A percentile compares a stretch with the other conserved stretches of the same genome.
These are phyloP conservation scores for Puccinia triticina DNA, from an alignment of 1,284 basidiomycete genomes.

Conservation along the genomic window DNA sequence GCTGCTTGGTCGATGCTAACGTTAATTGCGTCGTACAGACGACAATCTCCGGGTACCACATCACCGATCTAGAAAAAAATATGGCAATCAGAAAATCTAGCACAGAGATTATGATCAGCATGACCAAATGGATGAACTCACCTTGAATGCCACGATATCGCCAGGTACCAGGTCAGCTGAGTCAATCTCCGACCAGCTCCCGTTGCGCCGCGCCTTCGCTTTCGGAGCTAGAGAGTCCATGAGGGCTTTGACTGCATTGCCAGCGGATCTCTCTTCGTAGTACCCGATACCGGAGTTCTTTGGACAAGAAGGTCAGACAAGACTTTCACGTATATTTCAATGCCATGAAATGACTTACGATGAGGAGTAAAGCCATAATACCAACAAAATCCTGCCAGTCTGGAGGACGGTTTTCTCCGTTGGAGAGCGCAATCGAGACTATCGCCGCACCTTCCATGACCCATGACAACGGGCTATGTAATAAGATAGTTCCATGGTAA, in stretches of 20 bases:
- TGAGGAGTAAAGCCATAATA: constrained; percentile 85
- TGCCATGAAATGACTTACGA: constrained; percentile 60
- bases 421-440: constrained; percentile 93
- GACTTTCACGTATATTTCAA: not conserved
- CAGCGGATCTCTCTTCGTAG: constrained; percentile 94
- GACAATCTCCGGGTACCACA: constrained; percentile 42
- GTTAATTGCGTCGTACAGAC: constrained; percentile 47
- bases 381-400: constrained; percentile 98
- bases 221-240: constrained; percentile 99
- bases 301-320: not conserved
- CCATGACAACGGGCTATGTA: constrained; percentile 84
- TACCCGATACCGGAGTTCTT: constrained; percentile 92
- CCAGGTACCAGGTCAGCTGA: constrained; percentile 79
- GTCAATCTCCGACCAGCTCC: constrained; percentile 83
- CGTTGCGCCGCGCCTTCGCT: constrained; percentile 83
- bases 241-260: constrained; percentile 97
- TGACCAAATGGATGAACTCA: constrained; percentile 67
- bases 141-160: constrained; percentile 94
- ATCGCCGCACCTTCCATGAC: constrained; percentile 98
- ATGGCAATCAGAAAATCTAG: not conserved
- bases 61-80: constrained; percentile 30
- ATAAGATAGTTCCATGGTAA: too few species aligned
- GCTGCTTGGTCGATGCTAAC: constrained; percentile 81
- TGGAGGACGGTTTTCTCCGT: constrained; percentile 80
- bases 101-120: constrained; percentile 85